Evolutionary conservation across 1,139 yeast species (phyloP).

Genomic region (Candida smagusa): DNA sequence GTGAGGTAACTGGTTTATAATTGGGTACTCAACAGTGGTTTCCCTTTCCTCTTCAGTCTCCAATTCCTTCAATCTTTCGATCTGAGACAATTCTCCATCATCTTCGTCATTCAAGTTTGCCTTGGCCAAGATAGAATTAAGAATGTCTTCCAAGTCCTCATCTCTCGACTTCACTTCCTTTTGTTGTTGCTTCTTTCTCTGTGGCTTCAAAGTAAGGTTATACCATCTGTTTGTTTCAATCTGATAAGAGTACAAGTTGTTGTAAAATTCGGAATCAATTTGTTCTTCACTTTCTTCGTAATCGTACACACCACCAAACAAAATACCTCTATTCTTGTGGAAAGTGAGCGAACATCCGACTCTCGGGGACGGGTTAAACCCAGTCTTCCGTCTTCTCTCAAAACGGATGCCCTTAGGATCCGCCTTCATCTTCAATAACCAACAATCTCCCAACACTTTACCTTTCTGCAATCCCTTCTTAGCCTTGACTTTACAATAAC

Average conservation of each 20-base stretch:
- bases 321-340: slow-evolving; percentile 88
- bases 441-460: slow-evolving; percentile 81
- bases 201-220: slow-evolving; percentile 63
- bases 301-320: slow-evolving; percentile 96
- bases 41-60: slow-evolving; percentile 38
- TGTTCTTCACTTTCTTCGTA: slow-evolving; percentile 94
- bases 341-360: slow-evolving; percentile 91
- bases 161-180: slow-evolving; percentile 58
- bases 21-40: slow-evolving; percentile 45
- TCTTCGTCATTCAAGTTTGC: slow-evolving; percentile 65
- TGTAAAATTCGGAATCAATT: slow-evolving; percentile 79
- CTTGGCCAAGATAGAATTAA: slow-evolving; percentile 70
- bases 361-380: slow-evolving; percentile 84
- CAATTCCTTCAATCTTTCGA: slow-evolving; percentile 35
- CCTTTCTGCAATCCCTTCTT: slow-evolving; percentile 89
- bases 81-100: slow-evolving; percentile 41
- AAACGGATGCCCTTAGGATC: slow-evolving; percentile 79
- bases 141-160: slow-evolving; percentile 77
- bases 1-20: slow-evolving; percentile 71
- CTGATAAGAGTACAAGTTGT: slow-evolving; percentile 78
- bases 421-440: slow-evolving; percentile 85
- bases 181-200: slow-evolving; percentile 48
- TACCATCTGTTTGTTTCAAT: slow-evolving; percentile 89
- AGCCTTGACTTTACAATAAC: slow-evolving; percentile 91
- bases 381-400: slow-evolving; percentile 88